phyloP scores from a whole-genome alignment of 2,329 filamentous ascomycete genomes.

The Colletotrichum sp. region DNA sequence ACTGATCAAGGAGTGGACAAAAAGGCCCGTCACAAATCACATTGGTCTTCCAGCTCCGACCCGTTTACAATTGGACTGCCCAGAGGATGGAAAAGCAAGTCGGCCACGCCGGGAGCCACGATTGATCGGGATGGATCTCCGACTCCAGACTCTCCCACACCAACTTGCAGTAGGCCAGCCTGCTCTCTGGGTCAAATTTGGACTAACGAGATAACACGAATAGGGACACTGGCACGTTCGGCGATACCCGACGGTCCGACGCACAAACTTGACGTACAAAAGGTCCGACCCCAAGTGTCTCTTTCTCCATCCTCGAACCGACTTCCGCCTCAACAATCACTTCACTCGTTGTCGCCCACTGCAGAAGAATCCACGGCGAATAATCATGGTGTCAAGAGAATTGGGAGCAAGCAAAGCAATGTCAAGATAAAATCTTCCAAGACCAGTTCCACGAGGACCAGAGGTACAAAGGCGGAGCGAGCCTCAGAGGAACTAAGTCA shows the following conservation, averaged over 20 bases:
- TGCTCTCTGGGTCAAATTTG: neutral
- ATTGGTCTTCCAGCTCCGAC: conserved; percentile 48
- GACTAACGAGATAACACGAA: neutral
- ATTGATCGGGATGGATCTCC: conserved; percentile 35
- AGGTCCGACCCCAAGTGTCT: conserved; percentile 19
- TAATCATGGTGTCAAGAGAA: neutral
- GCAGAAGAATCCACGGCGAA: conserved; percentile 30
- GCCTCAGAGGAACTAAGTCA: neutral
- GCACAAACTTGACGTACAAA: conserved; percentile 20
- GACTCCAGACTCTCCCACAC: conserved; percentile 40
- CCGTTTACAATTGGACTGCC: conserved; percentile 42
- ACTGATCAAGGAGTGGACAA: conserved; percentile 17
- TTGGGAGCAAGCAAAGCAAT: neutral
- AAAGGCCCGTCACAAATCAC: conserved; percentile 14
- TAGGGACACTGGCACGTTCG: neutral
- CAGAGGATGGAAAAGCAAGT: conserved; percentile 35
- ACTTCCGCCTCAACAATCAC: conserved; percentile 12
- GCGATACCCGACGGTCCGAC: neutral
- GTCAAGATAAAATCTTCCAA: neutral
- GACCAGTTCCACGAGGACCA: neutral
- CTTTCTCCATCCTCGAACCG: conserved; percentile 20
- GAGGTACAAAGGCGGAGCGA: neutral
- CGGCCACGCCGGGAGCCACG: conserved; percentile 14
- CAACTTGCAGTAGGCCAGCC: conserved; percentile 27
- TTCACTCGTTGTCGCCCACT: conserved; percentile 30